phyloP scores from a whole-genome alignment of 2,329 filamentous ascomycete genomes.

The Pseudopithomyces chartarum region DNA sequence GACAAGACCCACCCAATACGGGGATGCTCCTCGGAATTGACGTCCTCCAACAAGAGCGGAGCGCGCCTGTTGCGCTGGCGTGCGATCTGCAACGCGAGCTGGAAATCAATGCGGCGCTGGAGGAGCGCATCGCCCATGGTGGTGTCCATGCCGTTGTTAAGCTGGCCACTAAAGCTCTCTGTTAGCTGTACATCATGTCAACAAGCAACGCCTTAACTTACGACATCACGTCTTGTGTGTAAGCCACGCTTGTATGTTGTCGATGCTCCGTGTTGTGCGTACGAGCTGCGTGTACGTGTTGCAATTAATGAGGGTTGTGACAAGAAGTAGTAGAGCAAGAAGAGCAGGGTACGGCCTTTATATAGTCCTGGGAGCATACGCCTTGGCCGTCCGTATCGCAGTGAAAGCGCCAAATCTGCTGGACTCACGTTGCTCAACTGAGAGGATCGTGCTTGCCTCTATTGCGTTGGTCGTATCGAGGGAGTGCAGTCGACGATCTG shows the following conservation, averaged over 20 bases:
- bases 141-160: not conserved
- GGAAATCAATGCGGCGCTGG: not conserved
- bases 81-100: not conserved
- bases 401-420: not conserved
- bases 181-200: not conserved
- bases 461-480: not conserved
- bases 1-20: not conserved
- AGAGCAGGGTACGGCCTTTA: not conserved
- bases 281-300: too few species aligned
- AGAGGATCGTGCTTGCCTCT: not conserved
- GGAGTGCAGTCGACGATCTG: too few species aligned
- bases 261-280: not conserved
- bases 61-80: not conserved
- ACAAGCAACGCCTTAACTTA: not conserved
- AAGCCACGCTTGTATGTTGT: not conserved
- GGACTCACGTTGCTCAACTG: not conserved
- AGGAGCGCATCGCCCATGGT: not conserved
- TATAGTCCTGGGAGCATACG: not conserved
- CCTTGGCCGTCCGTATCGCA: not conserved
- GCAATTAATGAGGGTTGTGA: too few species aligned
- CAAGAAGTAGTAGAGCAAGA: not conserved
- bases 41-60: not conserved
- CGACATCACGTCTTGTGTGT: not conserved
- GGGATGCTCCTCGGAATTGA: not conserved
- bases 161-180: not conserved